Percentiles rank a stretch among this genome's conserved stretches.
These are phyloP conservation scores for Hypoxylon sp. DNA, from an alignment of 2,329 filamentous ascomycete species.

Conservation along the genomic window DNA sequence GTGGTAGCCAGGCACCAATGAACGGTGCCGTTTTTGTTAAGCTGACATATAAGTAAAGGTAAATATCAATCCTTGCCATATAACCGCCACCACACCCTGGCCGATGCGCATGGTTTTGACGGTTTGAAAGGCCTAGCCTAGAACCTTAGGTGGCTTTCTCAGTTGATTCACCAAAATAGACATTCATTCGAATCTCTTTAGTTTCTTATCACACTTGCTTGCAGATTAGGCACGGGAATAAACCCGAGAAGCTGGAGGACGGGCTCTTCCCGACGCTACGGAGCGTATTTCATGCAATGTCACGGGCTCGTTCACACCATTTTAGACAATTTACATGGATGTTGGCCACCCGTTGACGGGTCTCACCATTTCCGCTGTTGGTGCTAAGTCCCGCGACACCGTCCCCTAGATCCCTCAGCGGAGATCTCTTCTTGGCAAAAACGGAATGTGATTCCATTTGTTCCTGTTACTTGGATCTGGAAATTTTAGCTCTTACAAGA, in stretches of 20 bases:
- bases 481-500: conserved; percentile 15
- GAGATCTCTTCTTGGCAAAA: conserved; percentile 44
- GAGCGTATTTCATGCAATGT: conserved; percentile 39
- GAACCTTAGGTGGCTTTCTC: conserved; percentile 7
- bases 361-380: conserved; percentile 31
- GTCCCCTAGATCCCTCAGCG: conserved; percentile 39
- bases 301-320: conserved; percentile 34
- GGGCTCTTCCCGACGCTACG: conserved; percentile 44
- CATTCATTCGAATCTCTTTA: conserved; percentile 13
- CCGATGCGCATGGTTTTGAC: conserved; percentile 24
- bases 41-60: conserved; percentile 29
- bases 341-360: conserved; percentile 26
- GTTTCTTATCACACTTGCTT: conserved; percentile 31
- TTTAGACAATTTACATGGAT: conserved; percentile 33
- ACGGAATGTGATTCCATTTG: conserved; percentile 40
- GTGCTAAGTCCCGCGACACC: conserved; percentile 28
- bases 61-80: conserved; percentile 31
- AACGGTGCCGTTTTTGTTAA: conserved; percentile 13
- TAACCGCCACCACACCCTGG: conserved; percentile 18
- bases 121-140: conserved; percentile 30
- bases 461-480: conserved; percentile 11
- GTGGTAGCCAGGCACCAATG: conserved; percentile 28
- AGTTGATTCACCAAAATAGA: conserved; percentile 37
- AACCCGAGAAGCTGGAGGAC: conserved; percentile 36
- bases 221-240: conserved; percentile 39